phyloP scores from a whole-genome alignment of 306 rosid species.

The Senna tora region DNA sequence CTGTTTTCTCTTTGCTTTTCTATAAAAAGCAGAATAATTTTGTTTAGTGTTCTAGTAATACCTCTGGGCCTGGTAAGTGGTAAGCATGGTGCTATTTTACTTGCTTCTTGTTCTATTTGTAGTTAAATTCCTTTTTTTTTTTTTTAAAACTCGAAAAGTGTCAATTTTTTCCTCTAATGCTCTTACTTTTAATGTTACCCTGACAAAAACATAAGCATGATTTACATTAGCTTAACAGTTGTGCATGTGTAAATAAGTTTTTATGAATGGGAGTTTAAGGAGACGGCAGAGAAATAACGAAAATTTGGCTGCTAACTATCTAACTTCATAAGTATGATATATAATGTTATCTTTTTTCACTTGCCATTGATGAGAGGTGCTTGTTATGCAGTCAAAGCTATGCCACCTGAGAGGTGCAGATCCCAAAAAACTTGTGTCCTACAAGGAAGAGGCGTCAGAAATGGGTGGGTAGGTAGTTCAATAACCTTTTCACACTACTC shows the following conservation, averaged over 20 bases:
- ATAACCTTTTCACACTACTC: slow-evolving; percentile 29
- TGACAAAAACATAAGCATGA: neutral
- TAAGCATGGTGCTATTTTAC: too few relatives aligned
- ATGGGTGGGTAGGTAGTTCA: slow-evolving; percentile 93
- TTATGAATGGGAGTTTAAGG: slow-evolving; percentile 13
- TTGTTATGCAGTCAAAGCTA: slow-evolving; percentile 73
- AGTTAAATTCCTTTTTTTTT: neutral
- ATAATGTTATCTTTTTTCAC: slow-evolving; percentile 11
- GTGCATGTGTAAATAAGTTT: neutral
- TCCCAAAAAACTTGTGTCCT: slow-evolving; percentile 67
- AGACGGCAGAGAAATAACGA: neutral
- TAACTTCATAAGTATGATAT: neutral
- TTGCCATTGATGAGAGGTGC: slow-evolving; percentile 27
- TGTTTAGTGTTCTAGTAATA: neutral
- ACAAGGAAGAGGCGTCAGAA: slow-evolving; percentile 89
- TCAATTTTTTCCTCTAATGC: neutral
- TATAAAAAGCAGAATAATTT: neutral
- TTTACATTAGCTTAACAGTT: slow-evolving; percentile 3
- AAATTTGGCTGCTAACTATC: slow-evolving; percentile 13
- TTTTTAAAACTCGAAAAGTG: neutral
- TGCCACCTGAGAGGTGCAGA: slow-evolving; percentile 72
- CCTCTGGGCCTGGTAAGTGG: neutral
- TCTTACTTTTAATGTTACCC: slow-evolving; percentile 21
- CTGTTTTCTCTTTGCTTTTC: neutral
- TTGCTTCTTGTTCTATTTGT: neutral